Evolutionary conservation across 768 basidiomycete species (phyloP).

Genomic region (Macrolepiota fuliginosa): DNA sequence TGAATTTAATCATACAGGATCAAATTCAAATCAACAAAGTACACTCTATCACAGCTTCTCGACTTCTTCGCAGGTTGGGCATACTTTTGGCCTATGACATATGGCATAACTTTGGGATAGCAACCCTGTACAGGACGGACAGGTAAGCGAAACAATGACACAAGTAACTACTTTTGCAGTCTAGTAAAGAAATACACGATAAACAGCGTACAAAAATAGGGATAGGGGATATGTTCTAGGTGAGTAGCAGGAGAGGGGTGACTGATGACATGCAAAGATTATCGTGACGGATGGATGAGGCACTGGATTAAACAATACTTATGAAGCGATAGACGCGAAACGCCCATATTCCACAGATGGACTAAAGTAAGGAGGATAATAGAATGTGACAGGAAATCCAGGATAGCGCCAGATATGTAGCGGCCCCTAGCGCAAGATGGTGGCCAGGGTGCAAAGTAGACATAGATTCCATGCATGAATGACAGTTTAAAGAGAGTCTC

Average conservation of each 20-base stretch:
- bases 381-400: background rate
- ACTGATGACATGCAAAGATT: background rate
- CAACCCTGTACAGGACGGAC: constrained; percentile 1
- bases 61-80: background rate
- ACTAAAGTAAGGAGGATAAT: background rate
- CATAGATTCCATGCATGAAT: background rate
- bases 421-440: background rate
- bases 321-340: background rate
- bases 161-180: background rate
- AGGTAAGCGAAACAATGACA: background rate
- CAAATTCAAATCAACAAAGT: constrained; percentile 1
- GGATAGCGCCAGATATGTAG: background rate
- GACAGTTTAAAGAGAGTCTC: constrained; percentile 7
- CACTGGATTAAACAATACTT: background rate
- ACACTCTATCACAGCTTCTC: background rate
- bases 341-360: constrained; percentile 1
- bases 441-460: background rate
- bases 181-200: constrained; percentile 3
- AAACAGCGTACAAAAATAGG: background rate
- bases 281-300: background rate
- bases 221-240: constrained; percentile 1
- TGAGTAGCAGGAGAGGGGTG: background rate
- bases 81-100: background rate
- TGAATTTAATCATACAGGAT: background rate
- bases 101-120: background rate